Conservation (phyloP, 208 protist species). For the Leishmania amazonensis region DNA sequence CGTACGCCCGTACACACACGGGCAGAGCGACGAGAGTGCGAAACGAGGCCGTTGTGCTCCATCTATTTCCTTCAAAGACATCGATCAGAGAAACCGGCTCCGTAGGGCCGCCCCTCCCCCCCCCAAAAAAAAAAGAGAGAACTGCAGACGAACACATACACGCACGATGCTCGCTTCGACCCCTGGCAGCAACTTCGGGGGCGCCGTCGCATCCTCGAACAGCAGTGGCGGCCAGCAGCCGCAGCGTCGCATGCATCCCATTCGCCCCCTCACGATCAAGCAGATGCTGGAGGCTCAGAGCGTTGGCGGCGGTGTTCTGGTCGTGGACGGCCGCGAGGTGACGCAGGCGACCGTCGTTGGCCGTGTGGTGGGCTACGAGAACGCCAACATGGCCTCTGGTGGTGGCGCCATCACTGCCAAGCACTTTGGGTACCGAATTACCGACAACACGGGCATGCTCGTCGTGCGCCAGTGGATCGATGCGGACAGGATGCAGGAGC, state of each 20-base stretch:
- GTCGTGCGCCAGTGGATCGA: slow-evolving; percentile 88
- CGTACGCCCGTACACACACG: neutral
- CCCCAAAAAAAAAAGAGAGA: too few relatives aligned
- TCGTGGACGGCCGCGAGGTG: slow-evolving; percentile 87
- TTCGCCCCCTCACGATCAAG: slow-evolving; percentile 90
- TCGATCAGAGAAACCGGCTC: neutral
- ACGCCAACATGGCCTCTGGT: slow-evolving; percentile 47
- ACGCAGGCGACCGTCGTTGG: slow-evolving; percentile 88
- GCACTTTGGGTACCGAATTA: slow-evolving; percentile 86
- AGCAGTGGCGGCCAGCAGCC: slow-evolving; percentile 33
- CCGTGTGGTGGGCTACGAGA: slow-evolving; percentile 82
- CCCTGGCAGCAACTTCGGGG: slow-evolving; percentile 42
- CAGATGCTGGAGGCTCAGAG: slow-evolving; percentile 84
- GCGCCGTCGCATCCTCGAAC: slow-evolving; percentile 4
- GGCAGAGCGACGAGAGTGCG: neutral
- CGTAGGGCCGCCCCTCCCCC: neutral
- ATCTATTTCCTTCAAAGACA: neutral
- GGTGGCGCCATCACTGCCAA: slow-evolving; percentile 81
- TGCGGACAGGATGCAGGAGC: slow-evolving; percentile 56
- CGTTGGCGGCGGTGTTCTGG: slow-evolving; percentile 85
- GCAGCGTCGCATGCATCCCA: slow-evolving; percentile 83
- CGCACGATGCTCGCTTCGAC: slow-evolving; percentile 15
- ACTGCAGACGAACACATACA: slow-evolving; percentile 5
- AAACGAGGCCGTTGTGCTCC: neutral
- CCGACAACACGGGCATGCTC: slow-evolving; percentile 84